phyloP scores from a whole-genome alignment of 176 grass and related monocot species.

The Phragmites australis region DNA sequence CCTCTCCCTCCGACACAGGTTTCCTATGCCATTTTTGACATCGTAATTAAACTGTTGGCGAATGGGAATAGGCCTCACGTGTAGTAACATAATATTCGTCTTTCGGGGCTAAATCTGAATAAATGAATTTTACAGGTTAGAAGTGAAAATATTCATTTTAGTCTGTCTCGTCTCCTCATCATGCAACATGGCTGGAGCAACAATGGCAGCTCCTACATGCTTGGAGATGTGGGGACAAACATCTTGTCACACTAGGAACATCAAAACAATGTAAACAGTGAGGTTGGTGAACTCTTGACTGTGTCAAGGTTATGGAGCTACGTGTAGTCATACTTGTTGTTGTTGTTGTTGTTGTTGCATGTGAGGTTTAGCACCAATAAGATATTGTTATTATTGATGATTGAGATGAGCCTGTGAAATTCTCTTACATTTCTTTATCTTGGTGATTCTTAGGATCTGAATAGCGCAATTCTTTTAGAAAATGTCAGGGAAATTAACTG shows the following conservation, averaged over 20 bases:
- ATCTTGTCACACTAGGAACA: constrained; percentile 16
- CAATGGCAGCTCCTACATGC: constrained; percentile 19
- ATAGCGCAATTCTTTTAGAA: neutral
- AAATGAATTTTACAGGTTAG: constrained; percentile 23
- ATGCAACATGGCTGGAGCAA: constrained; percentile 26
- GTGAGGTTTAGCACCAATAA: neutral
- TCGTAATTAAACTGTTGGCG: neutral
- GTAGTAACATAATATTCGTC: constrained; percentile 33
- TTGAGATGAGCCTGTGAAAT: neutral
- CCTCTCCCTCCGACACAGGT: neutral
- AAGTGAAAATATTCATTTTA: neutral
- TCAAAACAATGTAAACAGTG: constrained; percentile 19
- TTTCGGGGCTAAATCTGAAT: constrained; percentile 23
- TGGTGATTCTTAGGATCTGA: neutral
- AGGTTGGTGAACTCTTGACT: neutral
- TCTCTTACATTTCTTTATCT: neutral
- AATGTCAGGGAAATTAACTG: neutral
- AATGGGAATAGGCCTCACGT: constrained; percentile 2
- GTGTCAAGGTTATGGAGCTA: neutral
- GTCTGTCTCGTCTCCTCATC: neutral
- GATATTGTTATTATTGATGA: neutral
- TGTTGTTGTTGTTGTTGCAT: constrained; percentile 2
- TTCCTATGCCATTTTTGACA: neutral
- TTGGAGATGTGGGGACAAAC: constrained; percentile 6
- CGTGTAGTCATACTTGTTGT: constrained; percentile 11